These are phyloP conservation scores for Citrullus amarus DNA, from an alignment of 306 rosid genomes.

Conservation along the genomic window DNA sequence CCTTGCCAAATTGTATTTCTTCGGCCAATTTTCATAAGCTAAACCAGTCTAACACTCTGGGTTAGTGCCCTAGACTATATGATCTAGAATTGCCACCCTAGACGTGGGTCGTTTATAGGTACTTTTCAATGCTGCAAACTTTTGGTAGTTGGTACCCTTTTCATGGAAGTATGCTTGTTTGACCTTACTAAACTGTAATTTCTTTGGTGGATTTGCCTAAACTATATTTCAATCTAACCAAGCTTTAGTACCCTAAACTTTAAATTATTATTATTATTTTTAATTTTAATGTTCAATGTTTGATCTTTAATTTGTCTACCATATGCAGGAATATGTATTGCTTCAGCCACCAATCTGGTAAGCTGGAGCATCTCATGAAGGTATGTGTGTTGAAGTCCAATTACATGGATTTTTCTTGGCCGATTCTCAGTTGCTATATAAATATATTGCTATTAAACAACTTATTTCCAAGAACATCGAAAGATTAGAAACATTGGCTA, in stretches of 20 bases:
- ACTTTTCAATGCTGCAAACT: neutral
- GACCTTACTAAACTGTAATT: neutral
- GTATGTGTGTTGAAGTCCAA: slow-evolving; percentile 24
- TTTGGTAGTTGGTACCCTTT: neutral
- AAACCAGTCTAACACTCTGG: too few relatives aligned
- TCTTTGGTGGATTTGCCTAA: neutral
- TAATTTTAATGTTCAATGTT: neutral
- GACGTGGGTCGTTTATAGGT: neutral
- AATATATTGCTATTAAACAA: neutral
- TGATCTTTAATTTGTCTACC: slow-evolving; percentile 8
- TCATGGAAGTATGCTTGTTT: neutral
- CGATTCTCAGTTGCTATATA: neutral
- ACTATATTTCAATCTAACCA: neutral
- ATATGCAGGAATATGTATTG: slow-evolving; percentile 81
- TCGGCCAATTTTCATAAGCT: neutral
- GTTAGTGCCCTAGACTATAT: too few relatives aligned
- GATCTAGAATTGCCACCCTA: neutral
- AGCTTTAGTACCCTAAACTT: neutral
- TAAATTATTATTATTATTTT: neutral
- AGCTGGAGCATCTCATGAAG: slow-evolving; percentile 97
- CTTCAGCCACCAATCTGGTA: slow-evolving; percentile 94
- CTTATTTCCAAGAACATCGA: neutral
- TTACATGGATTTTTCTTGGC: neutral
- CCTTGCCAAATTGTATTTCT: neutral
- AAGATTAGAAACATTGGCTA: neutral